A percentile compares a stretch with the other conserved stretches of the same genome.
Conservation (phyloP, 306 rosid genomes). For the Vicia sativa region DNA sequence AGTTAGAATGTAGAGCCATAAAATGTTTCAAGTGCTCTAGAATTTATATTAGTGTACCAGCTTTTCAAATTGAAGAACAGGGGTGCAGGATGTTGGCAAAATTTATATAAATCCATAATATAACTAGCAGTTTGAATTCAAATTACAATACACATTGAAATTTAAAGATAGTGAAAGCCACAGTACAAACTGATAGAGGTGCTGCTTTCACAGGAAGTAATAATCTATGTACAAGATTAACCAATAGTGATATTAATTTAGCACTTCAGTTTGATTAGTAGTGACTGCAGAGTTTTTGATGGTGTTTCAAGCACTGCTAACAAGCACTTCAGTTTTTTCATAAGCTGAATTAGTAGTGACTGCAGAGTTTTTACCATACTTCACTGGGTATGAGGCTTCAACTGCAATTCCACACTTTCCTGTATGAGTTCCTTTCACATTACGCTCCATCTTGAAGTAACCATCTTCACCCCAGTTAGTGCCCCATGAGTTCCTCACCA, state of each 20-base stretch:
- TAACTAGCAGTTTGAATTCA: constrained; percentile 16
- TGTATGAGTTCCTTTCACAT: constrained; percentile 22
- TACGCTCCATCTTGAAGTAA: constrained; percentile 77
- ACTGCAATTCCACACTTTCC: constrained; percentile 91
- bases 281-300: too few relatives aligned
- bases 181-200: constrained; percentile 29
- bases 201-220: constrained; percentile 26
- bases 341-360: constrained; percentile 13
- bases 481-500: constrained; percentile 98
- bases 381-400: constrained; percentile 81
- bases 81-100: background rate
- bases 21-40: too few relatives aligned
- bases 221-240: constrained; percentile 38
- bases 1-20: too few relatives aligned
- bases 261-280: background rate
- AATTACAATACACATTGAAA: constrained; percentile 37
- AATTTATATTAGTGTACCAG: background rate
- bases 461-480: constrained; percentile 85
- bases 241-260: constrained; percentile 25
- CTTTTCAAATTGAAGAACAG: constrained; percentile 22
- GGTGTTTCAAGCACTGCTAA: constrained; percentile 51
- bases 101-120: constrained; percentile 10
- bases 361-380: constrained; percentile 47
- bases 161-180: constrained; percentile 31
- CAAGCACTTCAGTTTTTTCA: constrained; percentile 30